Evolutionary conservation across 192 early-diverging fungal species (phyloP), one percentile per base, ranked within the genome.

Genomic region (Pecoramyces ruminantium): DNA sequence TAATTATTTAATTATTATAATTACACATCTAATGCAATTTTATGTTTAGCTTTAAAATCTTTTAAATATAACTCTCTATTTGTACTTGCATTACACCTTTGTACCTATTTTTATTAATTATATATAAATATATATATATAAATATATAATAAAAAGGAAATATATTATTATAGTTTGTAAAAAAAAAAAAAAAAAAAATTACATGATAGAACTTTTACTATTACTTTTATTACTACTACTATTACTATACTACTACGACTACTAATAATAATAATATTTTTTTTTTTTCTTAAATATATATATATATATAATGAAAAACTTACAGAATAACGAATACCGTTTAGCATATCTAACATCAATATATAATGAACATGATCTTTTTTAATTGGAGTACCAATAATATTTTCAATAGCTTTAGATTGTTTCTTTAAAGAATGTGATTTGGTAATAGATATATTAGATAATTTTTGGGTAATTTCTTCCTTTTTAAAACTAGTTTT

Each of bases 311-410:
- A 29, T 28, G 67, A 77, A 29, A 40, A 34, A 89, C 87, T 84
- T 84, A 95, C 94, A n/a, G 93, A 92, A 29, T 96, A 92, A 27
- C 97, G 90, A 83, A 98, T 97, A 17, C 97, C 96, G 2, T 95
- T 99, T 34, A 99, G 87, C 97, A 99, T 99, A 82, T 98, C 96
- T 88, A 96, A 99, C 96, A 99, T 99, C 16, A 98, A 88, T 78
- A 95, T 91, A 83, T 97, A 99, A 86, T 99, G 97, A 13, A 89
- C 92, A 85, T 99, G 97, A n/a, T 93, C 95, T 79, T 97, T 95
- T 29, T 93, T 92, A 58, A 99, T 95, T 39, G 92, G 92, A 0
- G 96, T 97, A 28, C 96, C 97, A 29, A 93, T 86, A 2, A 89
- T 67, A 11, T 89, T 87, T 67, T 89, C 78, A 39, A 79, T 39